phyloP scores from a whole-genome alignment of 139 green algal species.

The Closterium sp. region DNA sequence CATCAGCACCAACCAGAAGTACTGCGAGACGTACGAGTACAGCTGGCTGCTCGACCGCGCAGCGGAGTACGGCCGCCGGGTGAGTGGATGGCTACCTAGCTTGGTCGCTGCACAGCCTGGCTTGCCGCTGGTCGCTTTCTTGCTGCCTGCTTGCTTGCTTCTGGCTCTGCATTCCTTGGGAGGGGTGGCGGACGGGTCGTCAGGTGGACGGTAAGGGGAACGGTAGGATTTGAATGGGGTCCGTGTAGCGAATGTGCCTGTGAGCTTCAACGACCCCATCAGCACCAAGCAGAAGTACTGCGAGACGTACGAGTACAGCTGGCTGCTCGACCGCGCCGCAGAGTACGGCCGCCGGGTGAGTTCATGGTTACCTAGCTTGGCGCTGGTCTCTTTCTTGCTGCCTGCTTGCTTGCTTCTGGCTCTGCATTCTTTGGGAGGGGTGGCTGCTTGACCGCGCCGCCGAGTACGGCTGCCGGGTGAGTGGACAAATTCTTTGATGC shows the following conservation, averaged over 20 bases:
- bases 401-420: too few species aligned
- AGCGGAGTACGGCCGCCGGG: constrained; percentile 22
- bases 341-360: constrained; percentile 40
- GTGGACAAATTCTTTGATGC: too few species aligned
- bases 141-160: background rate
- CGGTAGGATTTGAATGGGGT: too few species aligned
- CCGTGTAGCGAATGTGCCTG: constrained; percentile 62
- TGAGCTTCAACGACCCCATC: constrained; percentile 93
- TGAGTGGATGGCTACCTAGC: background rate
- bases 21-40: constrained; percentile 83
- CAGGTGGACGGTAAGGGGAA: too few species aligned
- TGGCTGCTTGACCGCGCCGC: too few species aligned
- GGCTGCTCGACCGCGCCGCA: constrained; percentile 68
- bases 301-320: constrained; percentile 81
- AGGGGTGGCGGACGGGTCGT: too few species aligned
- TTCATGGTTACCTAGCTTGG: background rate
- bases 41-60: constrained; percentile 69
- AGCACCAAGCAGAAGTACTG: constrained; percentile 77
- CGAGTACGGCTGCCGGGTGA: too few species aligned
- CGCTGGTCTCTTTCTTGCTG: too few species aligned
- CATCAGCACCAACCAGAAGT: constrained; percentile 78
- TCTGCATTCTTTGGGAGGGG: too few species aligned
- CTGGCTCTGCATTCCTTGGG: too few species aligned
- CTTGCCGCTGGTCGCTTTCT: too few species aligned
- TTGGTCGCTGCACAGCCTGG: background rate